phyloP scores from a whole-genome alignment of 352 stramenopile genomes.

The Aphanomyces euteiches region DNA sequence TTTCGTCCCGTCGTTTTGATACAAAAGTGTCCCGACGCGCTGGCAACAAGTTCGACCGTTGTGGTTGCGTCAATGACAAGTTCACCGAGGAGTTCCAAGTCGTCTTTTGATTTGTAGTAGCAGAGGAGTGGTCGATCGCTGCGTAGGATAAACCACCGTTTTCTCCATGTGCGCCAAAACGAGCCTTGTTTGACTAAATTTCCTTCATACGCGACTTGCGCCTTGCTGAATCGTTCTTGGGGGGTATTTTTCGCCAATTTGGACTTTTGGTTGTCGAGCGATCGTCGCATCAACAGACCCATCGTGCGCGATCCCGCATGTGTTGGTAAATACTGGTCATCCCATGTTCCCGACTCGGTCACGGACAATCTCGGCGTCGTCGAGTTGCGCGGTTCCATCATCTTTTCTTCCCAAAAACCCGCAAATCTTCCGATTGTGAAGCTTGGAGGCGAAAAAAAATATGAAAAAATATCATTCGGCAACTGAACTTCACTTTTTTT shows the following conservation, averaged over 20 bases:
- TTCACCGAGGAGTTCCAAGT: constrained; percentile 78
- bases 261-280: constrained; percentile 50
- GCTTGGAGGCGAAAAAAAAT: too few relatives aligned
- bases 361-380: constrained; percentile 61
- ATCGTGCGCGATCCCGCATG: constrained; percentile 74
- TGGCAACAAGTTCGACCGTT: constrained; percentile 44
- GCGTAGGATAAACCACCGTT: constrained; percentile 79
- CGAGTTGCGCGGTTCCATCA: neutral
- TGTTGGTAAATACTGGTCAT: constrained; percentile 85
- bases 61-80: constrained; percentile 68
- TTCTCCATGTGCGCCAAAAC: constrained; percentile 85
- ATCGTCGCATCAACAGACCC: constrained; percentile 71
- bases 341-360: constrained; percentile 74
- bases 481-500: too few relatives aligned
- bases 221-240: constrained; percentile 81
- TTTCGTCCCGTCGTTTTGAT: constrained; percentile 65
- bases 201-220: constrained; percentile 72
- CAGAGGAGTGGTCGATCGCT: constrained; percentile 64
- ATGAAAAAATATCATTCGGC: too few relatives aligned
- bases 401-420: neutral
- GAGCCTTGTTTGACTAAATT: constrained; percentile 83
- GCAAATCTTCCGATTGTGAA: neutral
- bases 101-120: constrained; percentile 76
- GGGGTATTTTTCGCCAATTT: constrained; percentile 57
- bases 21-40: constrained; percentile 61